phyloP scores from a whole-genome alignment of 2,329 filamentous ascomycete species.

The Ascochyta clinopodiicola region DNA sequence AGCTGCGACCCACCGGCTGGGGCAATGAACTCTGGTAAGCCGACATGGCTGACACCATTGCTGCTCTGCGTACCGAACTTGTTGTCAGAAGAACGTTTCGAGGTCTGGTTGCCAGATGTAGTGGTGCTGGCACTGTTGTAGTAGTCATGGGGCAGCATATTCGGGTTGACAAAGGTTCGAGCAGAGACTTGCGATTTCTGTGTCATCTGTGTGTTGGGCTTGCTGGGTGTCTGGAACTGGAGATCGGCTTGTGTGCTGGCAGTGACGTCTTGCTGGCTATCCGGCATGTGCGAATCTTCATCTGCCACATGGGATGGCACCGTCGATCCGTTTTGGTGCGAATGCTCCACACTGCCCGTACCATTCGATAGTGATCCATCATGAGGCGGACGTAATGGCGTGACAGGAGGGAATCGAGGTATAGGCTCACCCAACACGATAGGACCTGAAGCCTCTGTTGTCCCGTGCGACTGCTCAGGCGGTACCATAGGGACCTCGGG shows the following conservation, averaged over 20 bases:
- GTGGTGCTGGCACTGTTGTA: slow-evolving; percentile 91
- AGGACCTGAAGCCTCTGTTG: slow-evolving; percentile 54
- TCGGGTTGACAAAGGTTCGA: slow-evolving; percentile 64
- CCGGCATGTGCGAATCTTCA: slow-evolving; percentile 55
- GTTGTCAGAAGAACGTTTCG: slow-evolving; percentile 73
- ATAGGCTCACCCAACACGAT: slow-evolving; percentile 68
- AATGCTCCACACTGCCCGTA: slow-evolving; percentile 45
- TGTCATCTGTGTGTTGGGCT: slow-evolving; percentile 47
- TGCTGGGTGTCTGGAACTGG: slow-evolving; percentile 42
- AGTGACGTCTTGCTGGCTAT: slow-evolving; percentile 51
- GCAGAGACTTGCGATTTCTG: slow-evolving; percentile 70
- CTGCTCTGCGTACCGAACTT: slow-evolving; percentile 77
- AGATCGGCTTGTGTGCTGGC: slow-evolving; percentile 40
- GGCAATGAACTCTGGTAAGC: slow-evolving; percentile 65
- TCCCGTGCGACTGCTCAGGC: slow-evolving; percentile 52
- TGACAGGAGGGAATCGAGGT: slow-evolving; percentile 57
- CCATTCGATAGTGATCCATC: slow-evolving; percentile 68
- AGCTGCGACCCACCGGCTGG: slow-evolving; percentile 63
- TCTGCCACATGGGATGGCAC: slow-evolving; percentile 46
- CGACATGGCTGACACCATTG: slow-evolving; percentile 63
- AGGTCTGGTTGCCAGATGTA: slow-evolving; percentile 79
- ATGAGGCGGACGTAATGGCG: slow-evolving; percentile 41
- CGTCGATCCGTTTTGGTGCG: slow-evolving; percentile 52
- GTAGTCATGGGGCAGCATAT: slow-evolving; percentile 66
- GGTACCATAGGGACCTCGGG: slow-evolving; percentile 50